Conservation (phyloP, 2,329 filamentous ascomycete genomes). For the Nothophoma quercina region DNA sequence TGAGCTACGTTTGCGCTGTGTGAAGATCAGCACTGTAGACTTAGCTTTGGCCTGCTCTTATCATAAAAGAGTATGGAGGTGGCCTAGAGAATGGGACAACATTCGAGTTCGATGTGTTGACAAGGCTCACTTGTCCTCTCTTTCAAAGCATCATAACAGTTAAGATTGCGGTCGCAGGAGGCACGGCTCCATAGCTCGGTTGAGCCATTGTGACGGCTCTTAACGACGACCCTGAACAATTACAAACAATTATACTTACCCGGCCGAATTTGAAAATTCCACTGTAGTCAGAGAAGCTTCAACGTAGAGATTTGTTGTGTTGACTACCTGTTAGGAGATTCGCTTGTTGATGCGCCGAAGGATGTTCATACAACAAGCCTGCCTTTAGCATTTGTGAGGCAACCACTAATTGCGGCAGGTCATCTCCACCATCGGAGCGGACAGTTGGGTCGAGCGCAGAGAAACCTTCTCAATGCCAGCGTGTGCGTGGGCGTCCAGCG, state of each 20-base stretch:
- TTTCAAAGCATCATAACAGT: constrained; percentile 20
- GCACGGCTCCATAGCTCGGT: constrained; percentile 35
- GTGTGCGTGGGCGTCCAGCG: constrained; percentile 60
- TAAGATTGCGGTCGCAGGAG: constrained; percentile 36
- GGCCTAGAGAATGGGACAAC: too few relatives aligned
- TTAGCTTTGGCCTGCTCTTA: neutral
- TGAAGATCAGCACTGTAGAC: neutral
- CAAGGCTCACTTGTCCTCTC: too few relatives aligned
- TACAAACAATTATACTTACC: constrained; percentile 42
- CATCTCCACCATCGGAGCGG: constrained; percentile 26
- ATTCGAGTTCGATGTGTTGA: too few relatives aligned
- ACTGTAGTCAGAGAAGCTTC: constrained; percentile 9
- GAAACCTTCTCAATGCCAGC: constrained; percentile 57
- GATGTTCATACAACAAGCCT: neutral
- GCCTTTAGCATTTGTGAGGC: neutral
- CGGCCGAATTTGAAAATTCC: constrained; percentile 21
- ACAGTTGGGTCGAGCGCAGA: constrained; percentile 49
- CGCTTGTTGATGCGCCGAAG: neutral
- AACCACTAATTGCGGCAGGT: constrained; percentile 14
- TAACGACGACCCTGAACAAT: constrained; percentile 21
- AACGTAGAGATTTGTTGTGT: neutral
- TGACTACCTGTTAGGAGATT: neutral
- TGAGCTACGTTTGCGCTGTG: neutral
- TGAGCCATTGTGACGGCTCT: constrained; percentile 35
- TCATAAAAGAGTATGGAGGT: too few relatives aligned